These are phyloP conservation scores for Crataegus laevigata DNA, from an alignment of 306 rosid genomes.

Conservation along the genomic window DNA sequence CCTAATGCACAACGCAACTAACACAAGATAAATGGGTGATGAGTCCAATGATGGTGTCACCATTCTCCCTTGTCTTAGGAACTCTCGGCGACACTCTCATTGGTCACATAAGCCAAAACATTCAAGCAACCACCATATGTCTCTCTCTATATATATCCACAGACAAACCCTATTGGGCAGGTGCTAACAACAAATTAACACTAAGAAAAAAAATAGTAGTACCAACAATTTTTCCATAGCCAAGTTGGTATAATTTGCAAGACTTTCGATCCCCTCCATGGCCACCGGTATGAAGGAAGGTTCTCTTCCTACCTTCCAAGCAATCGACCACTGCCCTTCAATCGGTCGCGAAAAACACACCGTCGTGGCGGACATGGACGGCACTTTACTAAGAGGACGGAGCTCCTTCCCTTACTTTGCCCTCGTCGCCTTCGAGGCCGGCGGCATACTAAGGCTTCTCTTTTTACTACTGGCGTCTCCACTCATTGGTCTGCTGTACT, in stretches of 20 bases:
- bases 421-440: conserved; percentile 59
- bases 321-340: conserved; percentile 42
- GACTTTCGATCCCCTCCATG: not conserved
- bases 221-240: not conserved
- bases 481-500: conserved; percentile 44
- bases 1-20: not conserved
- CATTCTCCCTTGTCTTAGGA: not conserved
- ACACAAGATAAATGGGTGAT: not conserved
- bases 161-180: not conserved
- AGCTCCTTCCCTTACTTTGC: conserved; percentile 81
- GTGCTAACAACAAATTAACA: not conserved
- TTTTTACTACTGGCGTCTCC: conserved; percentile 47
- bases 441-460: conserved; percentile 59
- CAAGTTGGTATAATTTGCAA: not conserved
- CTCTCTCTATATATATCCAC: not conserved
- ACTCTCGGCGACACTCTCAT: conserved; percentile 4
- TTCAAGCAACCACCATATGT: not conserved
- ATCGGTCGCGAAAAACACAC: conserved; percentile 60
- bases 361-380: conserved; percentile 83
- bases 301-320: conserved; percentile 28
- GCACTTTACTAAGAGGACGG: conserved; percentile 55
- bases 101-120: conserved; percentile 12
- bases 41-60: not conserved
- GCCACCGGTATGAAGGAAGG: not conserved
- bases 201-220: not conserved